Base-by-base conservation (phyloP, 352 stramenopile genomes). In the Blastocystis hominis region DNA sequence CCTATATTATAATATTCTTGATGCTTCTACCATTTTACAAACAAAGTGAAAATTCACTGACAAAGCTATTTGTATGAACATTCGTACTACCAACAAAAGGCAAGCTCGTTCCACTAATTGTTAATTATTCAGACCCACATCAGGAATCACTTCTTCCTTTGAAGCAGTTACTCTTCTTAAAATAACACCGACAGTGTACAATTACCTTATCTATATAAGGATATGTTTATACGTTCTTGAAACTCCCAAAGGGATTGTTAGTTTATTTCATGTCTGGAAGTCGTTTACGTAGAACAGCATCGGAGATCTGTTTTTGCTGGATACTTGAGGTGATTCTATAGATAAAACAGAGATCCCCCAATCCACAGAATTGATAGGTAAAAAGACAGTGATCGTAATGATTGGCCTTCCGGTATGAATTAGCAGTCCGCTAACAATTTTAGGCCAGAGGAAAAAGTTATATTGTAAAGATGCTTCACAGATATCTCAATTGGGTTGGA, bases 331-430 rank as follows among this genome's bases (percentile, higher is more conserved):
- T 42, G 5, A 62, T 63, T 24, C 2, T 13, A 63, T 63, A 63
- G 70, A 63, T 36, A 40, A 80, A 80, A 80, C 70, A 0, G 70
- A 80, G 70, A 80, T 80, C 15, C 46, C 44, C n/a, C 61, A 80
- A 44, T 42, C 30, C 15, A 56, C 36, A 30, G 54, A 80, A 63
- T 40, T 80, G 3, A 56, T 80, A 15, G 70, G 54, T 61, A 62
- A 90, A 46, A 94, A 94, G 89, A 89, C 94, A 86, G 92, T 95
- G 79, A 91, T 95, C 62, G 92, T 95, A 24, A 95, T 94, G 92
- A 92, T 95, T 76, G 93, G 93, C 0, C 89, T 95, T 34, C 93
- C 93, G n/a, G 76, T 86, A 86, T 17, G n/a, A 30, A 34, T 7
- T 9, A 2, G 36, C n/a, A 3, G 5, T 2, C 55, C 10, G 2